Conservation (phyloP, 257 asterid species). For the Fraxinus pennsylvanica region DNA sequence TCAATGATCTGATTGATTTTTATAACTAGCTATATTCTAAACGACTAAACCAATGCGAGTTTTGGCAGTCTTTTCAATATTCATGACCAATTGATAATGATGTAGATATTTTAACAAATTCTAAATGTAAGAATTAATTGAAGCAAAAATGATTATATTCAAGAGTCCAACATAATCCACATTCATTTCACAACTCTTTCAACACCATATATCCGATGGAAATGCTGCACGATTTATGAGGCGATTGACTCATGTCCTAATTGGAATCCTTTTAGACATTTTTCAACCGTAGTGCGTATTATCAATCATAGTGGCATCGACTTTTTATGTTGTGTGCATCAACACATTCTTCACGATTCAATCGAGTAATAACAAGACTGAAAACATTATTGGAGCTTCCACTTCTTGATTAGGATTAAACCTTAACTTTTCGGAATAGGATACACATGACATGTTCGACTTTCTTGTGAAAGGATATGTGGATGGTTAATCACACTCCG, state of each 20-base stretch:
- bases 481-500: not conserved
- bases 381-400: not conserved
- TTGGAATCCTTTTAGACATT: conserved; percentile 13
- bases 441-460: not conserved
- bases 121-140: not conserved
- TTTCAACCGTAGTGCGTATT: not conserved
- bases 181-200: not conserved
- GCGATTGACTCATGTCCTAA: conserved; percentile 18
- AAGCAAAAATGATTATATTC: not conserved
- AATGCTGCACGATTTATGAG: not conserved
- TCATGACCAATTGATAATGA: not conserved
- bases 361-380: not conserved
- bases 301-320: not conserved
- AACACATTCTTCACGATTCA: conserved; percentile 18
- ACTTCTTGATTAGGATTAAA: not conserved
- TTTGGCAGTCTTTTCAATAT: not conserved
- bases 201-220: not conserved
- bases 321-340: conserved; percentile 5
- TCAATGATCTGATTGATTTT: no score
- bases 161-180: not conserved
- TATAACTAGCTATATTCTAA: no score
- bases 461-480: not conserved
- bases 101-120: not conserved
- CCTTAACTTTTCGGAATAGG: not conserved
- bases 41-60: no score